phyloP scores from a whole-genome alignment of 163 green algal species.

The Scenedesmus sp. region DNA sequence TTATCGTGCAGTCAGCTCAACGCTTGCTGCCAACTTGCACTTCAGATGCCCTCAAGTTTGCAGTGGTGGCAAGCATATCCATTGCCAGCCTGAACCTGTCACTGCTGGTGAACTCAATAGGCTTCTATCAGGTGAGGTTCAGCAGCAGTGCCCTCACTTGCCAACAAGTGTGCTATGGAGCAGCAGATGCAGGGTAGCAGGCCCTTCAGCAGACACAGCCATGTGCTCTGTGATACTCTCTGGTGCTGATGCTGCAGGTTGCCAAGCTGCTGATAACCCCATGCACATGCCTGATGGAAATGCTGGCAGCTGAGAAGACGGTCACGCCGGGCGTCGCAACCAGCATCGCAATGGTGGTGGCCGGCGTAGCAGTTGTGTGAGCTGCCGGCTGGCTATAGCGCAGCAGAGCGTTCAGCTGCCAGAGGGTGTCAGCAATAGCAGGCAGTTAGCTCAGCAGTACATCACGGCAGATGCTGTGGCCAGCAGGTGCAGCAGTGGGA shows the following conservation, averaged over 20 bases:
- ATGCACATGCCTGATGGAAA: constrained; percentile 90
- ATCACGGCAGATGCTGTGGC: too few species aligned
- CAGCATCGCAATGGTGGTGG: constrained; percentile 32
- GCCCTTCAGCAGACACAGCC: neutral
- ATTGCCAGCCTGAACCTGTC: constrained; percentile 94
- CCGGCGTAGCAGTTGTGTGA: constrained; percentile 52
- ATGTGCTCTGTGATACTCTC: neutral
- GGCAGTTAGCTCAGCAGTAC: neutral
- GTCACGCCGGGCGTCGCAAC: constrained; percentile 57
- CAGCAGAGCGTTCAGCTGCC: neutral
- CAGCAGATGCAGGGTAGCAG: neutral
- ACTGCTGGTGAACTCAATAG: constrained; percentile 93
- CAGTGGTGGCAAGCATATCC: constrained; percentile 84
- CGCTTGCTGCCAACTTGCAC: neutral
- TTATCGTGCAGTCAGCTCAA: neutral
- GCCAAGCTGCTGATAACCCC: constrained; percentile 97
- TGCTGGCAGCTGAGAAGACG: constrained; percentile 74
- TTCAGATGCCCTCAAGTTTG: constrained; percentile 88
- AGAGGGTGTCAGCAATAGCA: neutral
- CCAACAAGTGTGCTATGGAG: too few species aligned
- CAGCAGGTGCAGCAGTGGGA: too few species aligned
- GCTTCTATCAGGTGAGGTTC: constrained; percentile 92
- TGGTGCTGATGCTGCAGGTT: constrained; percentile 78
- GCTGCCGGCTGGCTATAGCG: neutral
- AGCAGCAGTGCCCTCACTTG: neutral